Percentiles rank a stretch among this genome's conserved stretches.
These are phyloP conservation scores for Colletotrichum musae DNA, from an alignment of 2,329 filamentous ascomycete genomes.

Conservation along the genomic window DNA sequence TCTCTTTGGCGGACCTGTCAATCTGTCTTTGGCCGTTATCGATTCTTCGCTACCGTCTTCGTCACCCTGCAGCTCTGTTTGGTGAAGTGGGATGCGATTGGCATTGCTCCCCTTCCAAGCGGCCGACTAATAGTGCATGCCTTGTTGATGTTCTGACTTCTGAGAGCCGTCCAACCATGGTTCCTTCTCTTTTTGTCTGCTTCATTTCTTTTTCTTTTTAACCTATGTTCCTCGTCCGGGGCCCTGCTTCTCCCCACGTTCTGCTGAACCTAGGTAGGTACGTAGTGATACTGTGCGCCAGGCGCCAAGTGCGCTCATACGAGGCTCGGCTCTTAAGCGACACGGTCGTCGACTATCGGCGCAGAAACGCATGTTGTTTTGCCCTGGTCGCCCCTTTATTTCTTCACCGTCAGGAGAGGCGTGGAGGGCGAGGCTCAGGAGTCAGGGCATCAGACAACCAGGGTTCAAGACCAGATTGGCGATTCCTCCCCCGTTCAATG, in stretches of 20 bases:
- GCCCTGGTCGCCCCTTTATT: conserved; percentile 22
- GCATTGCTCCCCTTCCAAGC: background rate
- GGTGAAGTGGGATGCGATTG: background rate
- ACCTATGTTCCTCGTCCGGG: background rate
- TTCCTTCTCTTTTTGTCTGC: conserved; percentile 4
- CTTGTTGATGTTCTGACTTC: background rate
- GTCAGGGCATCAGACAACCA: conserved; percentile 10
- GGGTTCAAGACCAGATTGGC: conserved; percentile 25
- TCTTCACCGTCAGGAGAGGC: conserved; percentile 18
- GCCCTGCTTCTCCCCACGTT: conserved; percentile 1
- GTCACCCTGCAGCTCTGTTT: conserved; percentile 24
- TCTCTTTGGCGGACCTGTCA: conserved; percentile 8
- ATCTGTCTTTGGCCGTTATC: conserved; percentile 2
- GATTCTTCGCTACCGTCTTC: conserved; percentile 6
- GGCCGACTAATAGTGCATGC: background rate
- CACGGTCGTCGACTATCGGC: conserved; percentile 6
- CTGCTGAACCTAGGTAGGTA: conserved; percentile 4
- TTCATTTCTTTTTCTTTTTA: conserved; percentile 7
- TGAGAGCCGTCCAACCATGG: conserved; percentile 12
- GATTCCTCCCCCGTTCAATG: conserved; percentile 13
- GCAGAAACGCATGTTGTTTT: conserved; percentile 11
- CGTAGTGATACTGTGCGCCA: background rate
- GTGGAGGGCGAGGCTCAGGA: background rate
- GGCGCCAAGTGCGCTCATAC: conserved; percentile 21
- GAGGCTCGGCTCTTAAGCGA: conserved; percentile 23